These are phyloP conservation scores for Saturnispora gosingensis DNA, from an alignment of 805 yeast genomes.

Conservation along the genomic window DNA sequence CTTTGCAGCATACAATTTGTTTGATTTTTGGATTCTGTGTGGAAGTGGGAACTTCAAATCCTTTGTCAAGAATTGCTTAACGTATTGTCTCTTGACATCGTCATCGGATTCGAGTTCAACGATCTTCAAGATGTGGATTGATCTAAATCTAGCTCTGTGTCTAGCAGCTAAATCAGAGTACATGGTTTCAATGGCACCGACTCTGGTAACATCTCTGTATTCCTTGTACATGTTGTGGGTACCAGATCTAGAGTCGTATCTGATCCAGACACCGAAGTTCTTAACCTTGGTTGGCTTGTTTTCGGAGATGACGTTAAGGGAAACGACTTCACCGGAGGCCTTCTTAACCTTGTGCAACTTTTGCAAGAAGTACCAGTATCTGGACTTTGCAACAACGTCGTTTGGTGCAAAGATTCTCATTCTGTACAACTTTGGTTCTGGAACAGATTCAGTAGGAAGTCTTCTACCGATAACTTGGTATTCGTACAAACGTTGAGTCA, in stretches of 20 bases:
- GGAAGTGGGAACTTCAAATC: conserved; percentile 99
- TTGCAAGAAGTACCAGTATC: conserved; percentile 99
- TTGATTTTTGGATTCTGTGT: conserved; percentile 94
- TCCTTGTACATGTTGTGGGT: conserved; percentile 99
- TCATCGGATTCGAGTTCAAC: conserved; percentile 97
- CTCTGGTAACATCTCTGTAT: conserved; percentile 99
- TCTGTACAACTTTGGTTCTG: conserved; percentile 99
- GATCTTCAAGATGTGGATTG: conserved; percentile 98
- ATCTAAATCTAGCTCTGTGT: conserved; percentile 99
- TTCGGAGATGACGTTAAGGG: conserved; percentile 86
- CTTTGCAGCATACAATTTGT: conserved; percentile 79
- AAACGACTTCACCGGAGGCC: conserved; percentile 98
- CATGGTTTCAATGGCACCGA: conserved; percentile 96
- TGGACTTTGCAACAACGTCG: conserved; percentile 98
- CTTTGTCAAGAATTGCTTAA: conserved; percentile 91
- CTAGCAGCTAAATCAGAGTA: conserved; percentile 99
- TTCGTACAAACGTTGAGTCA: conserved; percentile 93
- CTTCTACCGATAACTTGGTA: conserved; percentile 99
- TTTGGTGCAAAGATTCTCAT: conserved; percentile 99
- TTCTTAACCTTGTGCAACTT: conserved; percentile 99
- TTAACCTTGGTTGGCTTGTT: conserved; percentile 97
- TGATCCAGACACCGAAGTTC: conserved; percentile 99
- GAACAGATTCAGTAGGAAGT: conserved; percentile 97
- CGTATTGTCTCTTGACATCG: conserved; percentile 98
- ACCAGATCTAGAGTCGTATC: conserved; percentile 99